These are phyloP conservation scores for Diddensiella transvaalensis DNA, from an alignment of 805 yeast species.

Conservation along the genomic window DNA sequence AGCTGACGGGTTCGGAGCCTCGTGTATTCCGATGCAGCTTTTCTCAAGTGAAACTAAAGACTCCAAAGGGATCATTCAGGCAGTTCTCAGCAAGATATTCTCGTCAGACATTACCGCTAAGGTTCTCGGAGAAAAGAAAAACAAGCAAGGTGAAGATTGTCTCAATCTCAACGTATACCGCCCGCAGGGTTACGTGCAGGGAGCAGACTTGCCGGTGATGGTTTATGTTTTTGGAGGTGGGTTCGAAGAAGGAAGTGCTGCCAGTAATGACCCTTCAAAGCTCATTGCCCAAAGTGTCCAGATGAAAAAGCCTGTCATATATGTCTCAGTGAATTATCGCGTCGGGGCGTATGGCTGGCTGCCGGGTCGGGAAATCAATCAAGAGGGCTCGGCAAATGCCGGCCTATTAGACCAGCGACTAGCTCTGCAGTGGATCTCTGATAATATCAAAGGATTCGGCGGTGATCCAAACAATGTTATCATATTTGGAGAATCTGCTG, in stretches of 20 bases:
- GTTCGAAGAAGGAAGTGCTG: constrained; percentile 28
- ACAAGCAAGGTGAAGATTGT: constrained; percentile 28
- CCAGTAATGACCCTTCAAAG: constrained; percentile 21
- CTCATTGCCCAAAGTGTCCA: constrained; percentile 14
- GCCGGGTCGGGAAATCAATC: constrained; percentile 25
- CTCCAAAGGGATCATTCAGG: not conserved
- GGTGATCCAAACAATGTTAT: constrained; percentile 36
- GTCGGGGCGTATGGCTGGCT: constrained; percentile 36
- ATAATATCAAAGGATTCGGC: constrained; percentile 36
- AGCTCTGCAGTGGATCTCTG: constrained; percentile 36
- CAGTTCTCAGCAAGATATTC: not conserved
- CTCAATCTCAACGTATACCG: constrained; percentile 27
- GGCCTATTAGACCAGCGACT: constrained; percentile 38
- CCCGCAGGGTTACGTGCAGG: constrained; percentile 19
- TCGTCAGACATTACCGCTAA: not conserved
- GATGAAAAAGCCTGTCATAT: constrained; percentile 21
- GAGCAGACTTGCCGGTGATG: constrained; percentile 25
- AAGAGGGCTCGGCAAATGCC: constrained; percentile 30
- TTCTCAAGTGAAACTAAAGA: not conserved
- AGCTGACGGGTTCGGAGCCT: constrained; percentile 18
- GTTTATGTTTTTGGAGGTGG: constrained; percentile 38
- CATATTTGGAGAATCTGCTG: constrained; percentile 39
- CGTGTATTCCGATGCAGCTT: constrained; percentile 10
- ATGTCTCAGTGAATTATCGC: constrained; percentile 33
- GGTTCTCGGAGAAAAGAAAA: not conserved